Conservation (phyloP, 2,329 filamentous ascomycete species). For the Colletotrichum sp. region DNA sequence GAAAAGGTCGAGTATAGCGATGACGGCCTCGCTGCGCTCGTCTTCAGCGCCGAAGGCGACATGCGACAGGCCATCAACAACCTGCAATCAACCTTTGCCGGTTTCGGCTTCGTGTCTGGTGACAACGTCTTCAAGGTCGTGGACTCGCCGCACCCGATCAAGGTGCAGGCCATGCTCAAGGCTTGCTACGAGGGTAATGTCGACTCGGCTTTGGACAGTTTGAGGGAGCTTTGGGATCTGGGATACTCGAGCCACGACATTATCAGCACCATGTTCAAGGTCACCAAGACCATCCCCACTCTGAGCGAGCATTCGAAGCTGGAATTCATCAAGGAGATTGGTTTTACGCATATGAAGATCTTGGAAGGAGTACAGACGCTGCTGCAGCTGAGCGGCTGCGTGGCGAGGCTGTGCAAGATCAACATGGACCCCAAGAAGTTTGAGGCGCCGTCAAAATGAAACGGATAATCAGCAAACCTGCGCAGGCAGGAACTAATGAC, state of each 20-base stretch:
- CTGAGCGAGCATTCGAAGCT: constrained; percentile 94
- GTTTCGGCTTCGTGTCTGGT: constrained; percentile 95
- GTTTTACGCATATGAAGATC: constrained; percentile 99
- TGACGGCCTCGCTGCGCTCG: constrained; percentile 91
- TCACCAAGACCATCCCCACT: constrained; percentile 93
- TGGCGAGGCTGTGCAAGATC: constrained; percentile 89
- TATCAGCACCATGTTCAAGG: constrained; percentile 98
- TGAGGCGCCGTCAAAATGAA: constrained; percentile 42
- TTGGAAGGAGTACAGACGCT: constrained; percentile 97
- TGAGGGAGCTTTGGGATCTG: constrained; percentile 91
- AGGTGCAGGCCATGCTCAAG: constrained; percentile 98
- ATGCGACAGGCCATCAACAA: constrained; percentile 99
- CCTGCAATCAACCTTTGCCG: constrained; percentile 88
- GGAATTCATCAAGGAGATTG: constrained; percentile 98
- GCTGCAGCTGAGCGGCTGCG: constrained; percentile 89
- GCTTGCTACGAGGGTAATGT: constrained; percentile 93
- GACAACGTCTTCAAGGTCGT: constrained; percentile 99
- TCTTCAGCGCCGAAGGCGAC: constrained; percentile 96
- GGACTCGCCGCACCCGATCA: constrained; percentile 95
- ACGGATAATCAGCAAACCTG: background rate
- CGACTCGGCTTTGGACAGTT: constrained; percentile 81
- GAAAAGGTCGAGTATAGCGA: constrained; percentile 92
- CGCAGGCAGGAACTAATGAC: constrained; percentile 11
- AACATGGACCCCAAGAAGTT: constrained; percentile 95
- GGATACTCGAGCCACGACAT: constrained; percentile 99